Evolutionary conservation across 2,329 filamentous ascomycete species (phyloP), one percentile per base, ranked within the genome.

Genomic region (Cercospora canescens): DNA sequence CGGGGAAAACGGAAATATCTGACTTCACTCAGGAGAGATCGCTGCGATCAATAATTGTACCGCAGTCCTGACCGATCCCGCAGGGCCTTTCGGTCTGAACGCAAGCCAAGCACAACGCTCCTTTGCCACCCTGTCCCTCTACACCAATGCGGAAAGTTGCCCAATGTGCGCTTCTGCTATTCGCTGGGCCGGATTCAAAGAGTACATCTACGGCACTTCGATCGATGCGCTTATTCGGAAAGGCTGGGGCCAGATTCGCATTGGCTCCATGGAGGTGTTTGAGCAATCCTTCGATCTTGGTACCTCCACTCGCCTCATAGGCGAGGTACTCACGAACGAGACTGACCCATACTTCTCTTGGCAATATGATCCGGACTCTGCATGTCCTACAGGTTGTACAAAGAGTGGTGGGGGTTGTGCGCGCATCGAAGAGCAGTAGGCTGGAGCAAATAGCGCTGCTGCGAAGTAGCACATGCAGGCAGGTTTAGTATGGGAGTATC

Each of bases 151-250:
- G 1, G 85, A 87, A 74, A 83, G 81, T 64, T 87, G 85, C 72
- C 82, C 85, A 6, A 88, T 87, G 82, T 88, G 86, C 69, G 84
- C 85, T 1, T 81, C 83, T 6, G 85, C 84, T 0, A 86, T 87
- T 67, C 81, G 84, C 1, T 87, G 84, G 83, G 79, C 84, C 0
- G 84, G 84, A 0, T 86, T 87, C 76, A 79, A 77, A 39, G 85
- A 87, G 74, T 85, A 84, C 71, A 79, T 87, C 7, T 87, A 83
- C 70, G 84, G 84, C 6, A 86, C 84, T 1, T 81, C 78, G 28
- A 84, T 86, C 65, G 76, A 81, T 26, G 78, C 75, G 5, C 76
- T 87, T 34, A 74, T 83, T 12, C 74, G 78, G 37, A 74, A 79
- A 39, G 85, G 84, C 6, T 87, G 85, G 84, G 73, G 74, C 6